Evolutionary conservation across 805 yeast genomes (phyloP).

Genomic region (Starmera quercuum): DNA sequence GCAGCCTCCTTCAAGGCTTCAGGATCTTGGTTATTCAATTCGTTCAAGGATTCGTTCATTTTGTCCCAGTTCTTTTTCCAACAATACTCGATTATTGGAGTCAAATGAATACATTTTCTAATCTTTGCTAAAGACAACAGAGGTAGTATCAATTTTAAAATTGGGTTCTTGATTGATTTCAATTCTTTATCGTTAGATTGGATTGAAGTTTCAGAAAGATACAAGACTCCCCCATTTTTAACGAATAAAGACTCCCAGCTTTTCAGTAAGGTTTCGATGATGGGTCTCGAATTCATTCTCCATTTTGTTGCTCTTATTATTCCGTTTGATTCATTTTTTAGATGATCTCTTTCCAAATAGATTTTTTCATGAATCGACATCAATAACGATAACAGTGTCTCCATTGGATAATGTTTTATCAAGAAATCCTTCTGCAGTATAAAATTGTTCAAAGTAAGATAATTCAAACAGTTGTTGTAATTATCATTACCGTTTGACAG

Average conservation of each 20-base stretch:
- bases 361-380: conserved; percentile 64
- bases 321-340: conserved; percentile 28
- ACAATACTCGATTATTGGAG: conserved; percentile 52
- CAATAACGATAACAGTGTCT: conserved; percentile 46
- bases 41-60: conserved; percentile 48
- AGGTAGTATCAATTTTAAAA: conserved; percentile 59
- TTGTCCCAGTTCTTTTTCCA: conserved; percentile 63
- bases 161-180: conserved; percentile 37
- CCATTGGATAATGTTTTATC: conserved; percentile 31
- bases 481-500: conserved; percentile 47
- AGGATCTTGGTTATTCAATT: conserved; percentile 38
- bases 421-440: conserved; percentile 28
- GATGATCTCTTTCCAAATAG: conserved; percentile 38
- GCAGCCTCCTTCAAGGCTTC: conserved; percentile 62
- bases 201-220: conserved; percentile 38
- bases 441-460: conserved; percentile 34
- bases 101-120: conserved; percentile 50
- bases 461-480: conserved; percentile 36
- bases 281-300: conserved; percentile 57
- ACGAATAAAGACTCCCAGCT: conserved; percentile 63
- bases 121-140: conserved; percentile 60
- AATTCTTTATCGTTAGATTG: conserved; percentile 8
- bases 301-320: conserved; percentile 49
- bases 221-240: conserved; percentile 55
- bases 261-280: conserved; percentile 47